Evolutionary conservation across 768 basidiomycete genomes (phyloP), one percentile per base, ranked within the genome.

Genomic region (Austroboletus festivus): DNA sequence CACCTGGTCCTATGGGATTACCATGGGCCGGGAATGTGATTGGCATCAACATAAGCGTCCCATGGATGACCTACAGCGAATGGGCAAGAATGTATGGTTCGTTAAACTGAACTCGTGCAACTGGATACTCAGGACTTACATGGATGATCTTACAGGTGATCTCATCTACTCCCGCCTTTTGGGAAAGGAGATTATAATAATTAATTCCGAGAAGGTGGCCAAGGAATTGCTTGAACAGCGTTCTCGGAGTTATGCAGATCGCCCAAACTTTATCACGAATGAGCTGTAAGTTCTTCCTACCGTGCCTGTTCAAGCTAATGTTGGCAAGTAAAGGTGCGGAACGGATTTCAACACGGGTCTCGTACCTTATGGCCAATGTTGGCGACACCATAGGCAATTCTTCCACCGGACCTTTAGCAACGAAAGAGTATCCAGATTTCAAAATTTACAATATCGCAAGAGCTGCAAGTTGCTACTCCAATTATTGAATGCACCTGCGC

Each of bases 81-180:
- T 47, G 44, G 48, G 28, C 46, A 31, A 40, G 20, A 38, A 44
- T 13, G n/a, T 53, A 53, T 7, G 53, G 53, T 54, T 24, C 11
- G 42, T 21, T 9, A 5, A 15, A n/a, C 16, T 4, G 10, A 18
- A 18, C 20, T 15, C 19, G 10, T 11, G 2, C 16, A 16, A 20
- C 20, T 13, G n/a, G n/a, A n/a, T 19, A 11, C 28, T 43, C 11
- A 46, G n/a, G 18, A 28, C 28, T 12, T 6, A 12, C 28, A 12
- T 11, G 1, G 33, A 24, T n/a, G 15, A 19, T 8, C n/a, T 15
- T 12, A 9, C 20, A 55, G 54, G 54, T 8, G 47, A 55, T 28
- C 13, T 50, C 4, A 5, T 55, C 13, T 43, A 53, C 26, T 15
- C 31, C 18, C 47, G 37, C 20, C 30, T 48, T 1, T 4, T 54